phyloP scores from a whole-genome alignment of 768 basidiomycete genomes.

The Mycena amicta region DNA sequence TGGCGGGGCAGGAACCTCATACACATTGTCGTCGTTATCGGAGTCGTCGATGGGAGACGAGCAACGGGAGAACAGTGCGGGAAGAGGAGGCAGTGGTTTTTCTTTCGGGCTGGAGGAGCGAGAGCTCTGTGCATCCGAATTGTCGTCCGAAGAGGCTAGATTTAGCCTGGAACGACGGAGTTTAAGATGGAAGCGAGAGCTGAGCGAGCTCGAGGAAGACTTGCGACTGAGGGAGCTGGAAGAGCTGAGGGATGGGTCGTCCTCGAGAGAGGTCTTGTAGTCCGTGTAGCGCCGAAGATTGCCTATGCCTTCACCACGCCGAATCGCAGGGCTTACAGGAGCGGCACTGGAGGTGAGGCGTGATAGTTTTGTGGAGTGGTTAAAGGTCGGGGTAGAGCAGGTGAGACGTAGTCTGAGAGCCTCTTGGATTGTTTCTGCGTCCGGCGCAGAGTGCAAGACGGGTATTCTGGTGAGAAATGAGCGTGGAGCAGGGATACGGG shows the following conservation, averaged over 20 bases:
- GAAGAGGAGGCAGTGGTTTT: conserved; percentile 7
- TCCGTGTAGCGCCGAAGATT: conserved; percentile 6
- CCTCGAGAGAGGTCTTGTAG: background rate
- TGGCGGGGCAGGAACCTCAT: background rate
- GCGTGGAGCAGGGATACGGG: no score
- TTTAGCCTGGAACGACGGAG: background rate
- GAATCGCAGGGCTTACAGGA: background rate
- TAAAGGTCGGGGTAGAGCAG: conserved; percentile 13
- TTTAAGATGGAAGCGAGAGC: conserved; percentile 2
- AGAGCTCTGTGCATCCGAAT: conserved; percentile 3
- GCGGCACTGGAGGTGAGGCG: background rate
- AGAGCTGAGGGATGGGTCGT: background rate
- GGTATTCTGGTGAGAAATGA: no score
- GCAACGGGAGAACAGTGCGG: conserved; percentile 8
- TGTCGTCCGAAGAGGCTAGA: conserved; percentile 8
- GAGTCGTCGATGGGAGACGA: conserved; percentile 3
- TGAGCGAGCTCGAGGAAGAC: background rate
- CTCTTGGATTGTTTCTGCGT: background rate
- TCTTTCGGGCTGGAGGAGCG: conserved; percentile 9
- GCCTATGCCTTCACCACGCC: conserved; percentile 5
- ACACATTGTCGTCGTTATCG: background rate
- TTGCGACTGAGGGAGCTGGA: conserved; percentile 3
- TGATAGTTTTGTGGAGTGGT: conserved; percentile 14
- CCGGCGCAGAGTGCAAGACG: no score
- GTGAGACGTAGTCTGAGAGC: conserved; percentile 1